These are phyloP conservation scores for Pichia sp. DNA, from an alignment of 1,139 yeast species.

Conservation along the genomic window DNA sequence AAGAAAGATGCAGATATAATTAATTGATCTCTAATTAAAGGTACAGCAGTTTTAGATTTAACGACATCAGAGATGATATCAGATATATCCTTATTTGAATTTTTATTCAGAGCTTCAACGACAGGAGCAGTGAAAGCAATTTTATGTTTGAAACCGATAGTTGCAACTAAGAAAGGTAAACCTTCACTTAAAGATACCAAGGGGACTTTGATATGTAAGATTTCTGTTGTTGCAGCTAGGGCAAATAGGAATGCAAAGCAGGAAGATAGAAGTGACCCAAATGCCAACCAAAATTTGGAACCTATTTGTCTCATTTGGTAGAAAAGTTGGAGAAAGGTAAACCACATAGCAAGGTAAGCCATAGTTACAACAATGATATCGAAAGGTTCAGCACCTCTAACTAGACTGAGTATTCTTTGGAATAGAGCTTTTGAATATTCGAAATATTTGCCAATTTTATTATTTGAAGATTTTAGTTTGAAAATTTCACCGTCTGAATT, in stretches of 20 bases:
- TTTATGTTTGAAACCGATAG: conserved; percentile 89
- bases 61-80: conserved; percentile 53
- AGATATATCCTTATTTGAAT: conserved; percentile 38
- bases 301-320: conserved; percentile 74
- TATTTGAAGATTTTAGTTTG: conserved; percentile 58
- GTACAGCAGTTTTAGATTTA: conserved; percentile 50
- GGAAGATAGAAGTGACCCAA: conserved; percentile 74
- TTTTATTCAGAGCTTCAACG: conserved; percentile 33
- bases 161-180: conserved; percentile 85
- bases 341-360: conserved; percentile 88
- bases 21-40: conserved; percentile 71
- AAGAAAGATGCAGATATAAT: conserved; percentile 69
- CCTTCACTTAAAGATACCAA: conserved; percentile 82
- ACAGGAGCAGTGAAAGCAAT: conserved; percentile 66
- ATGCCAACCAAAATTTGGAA: conserved; percentile 84
- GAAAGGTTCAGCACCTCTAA: conserved; percentile 76
- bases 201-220: conserved; percentile 53
- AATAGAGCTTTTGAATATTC: conserved; percentile 47
- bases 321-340: conserved; percentile 72
- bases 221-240: conserved; percentile 52
- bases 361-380: conserved; percentile 74
- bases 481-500: conserved; percentile 39
- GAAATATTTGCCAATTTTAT: conserved; percentile 55
- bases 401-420: conserved; percentile 42
- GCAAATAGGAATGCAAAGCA: conserved; percentile 85